A percentile compares a stretch with the other conserved stretches of the same genome.
These are phyloP conservation scores for Marasmius tenuissimus DNA, from an alignment of 1,284 basidiomycete species.

Conservation along the genomic window DNA sequence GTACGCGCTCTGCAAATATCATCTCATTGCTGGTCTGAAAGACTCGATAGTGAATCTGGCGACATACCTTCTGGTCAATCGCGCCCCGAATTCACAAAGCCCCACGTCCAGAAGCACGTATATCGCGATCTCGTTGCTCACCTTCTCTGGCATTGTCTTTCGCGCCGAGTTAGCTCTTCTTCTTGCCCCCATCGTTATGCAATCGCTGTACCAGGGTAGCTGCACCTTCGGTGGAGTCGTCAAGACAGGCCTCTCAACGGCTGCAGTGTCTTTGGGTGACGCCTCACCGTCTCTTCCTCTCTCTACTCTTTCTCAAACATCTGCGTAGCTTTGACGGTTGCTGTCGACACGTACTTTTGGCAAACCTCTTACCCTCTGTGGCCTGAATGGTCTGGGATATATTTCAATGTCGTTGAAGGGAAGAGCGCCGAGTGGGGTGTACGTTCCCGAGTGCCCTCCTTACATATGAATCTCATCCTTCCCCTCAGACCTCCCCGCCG, in stretches of 20 bases:
- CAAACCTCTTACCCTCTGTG: conserved; percentile 57
- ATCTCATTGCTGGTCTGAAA: neutral
- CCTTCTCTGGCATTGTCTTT: conserved; percentile 72
- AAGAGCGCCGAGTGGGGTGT: conserved; percentile 94
- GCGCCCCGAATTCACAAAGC: conserved; percentile 39
- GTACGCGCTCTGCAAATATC: conserved; percentile 40
- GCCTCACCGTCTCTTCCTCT: conserved; percentile 18
- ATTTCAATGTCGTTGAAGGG: conserved; percentile 88
- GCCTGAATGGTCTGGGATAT: conserved; percentile 83
- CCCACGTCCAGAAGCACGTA: conserved; percentile 36
- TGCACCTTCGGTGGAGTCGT: conserved; percentile 48
- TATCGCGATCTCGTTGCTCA: conserved; percentile 52
- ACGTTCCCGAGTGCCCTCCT: conserved; percentile 31
- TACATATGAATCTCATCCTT: conserved; percentile 6
- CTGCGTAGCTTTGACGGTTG: conserved; percentile 58
- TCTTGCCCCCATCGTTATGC: conserved; percentile 61
- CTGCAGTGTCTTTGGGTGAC: conserved; percentile 57
- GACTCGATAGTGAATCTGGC: conserved; percentile 60
- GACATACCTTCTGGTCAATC: conserved; percentile 52
- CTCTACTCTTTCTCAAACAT: neutral
- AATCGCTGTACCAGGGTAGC: conserved; percentile 48
- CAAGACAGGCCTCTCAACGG: conserved; percentile 53
- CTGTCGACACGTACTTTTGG: conserved; percentile 91
- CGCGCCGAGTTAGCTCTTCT: conserved; percentile 81
- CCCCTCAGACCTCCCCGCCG: conserved; percentile 66